Percentiles rank a stretch among this genome's conserved stretches.
Evolutionary conservation across 345 rosid genomes (phyloP).

Genomic region (Eutrema heterophyllum): DNA sequence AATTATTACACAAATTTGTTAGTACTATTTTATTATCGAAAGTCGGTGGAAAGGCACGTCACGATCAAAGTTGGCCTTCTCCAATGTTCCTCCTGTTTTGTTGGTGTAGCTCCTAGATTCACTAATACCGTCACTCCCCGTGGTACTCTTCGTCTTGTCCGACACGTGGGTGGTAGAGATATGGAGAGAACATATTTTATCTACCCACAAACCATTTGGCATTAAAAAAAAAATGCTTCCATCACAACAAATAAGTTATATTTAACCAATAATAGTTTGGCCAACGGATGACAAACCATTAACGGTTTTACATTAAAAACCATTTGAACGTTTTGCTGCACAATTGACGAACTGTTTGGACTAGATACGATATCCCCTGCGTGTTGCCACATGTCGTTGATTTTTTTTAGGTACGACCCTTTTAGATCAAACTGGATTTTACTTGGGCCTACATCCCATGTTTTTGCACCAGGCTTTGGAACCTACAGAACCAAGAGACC

Average conservation of each 20-base stretch:
- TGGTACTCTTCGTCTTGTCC: not conserved
- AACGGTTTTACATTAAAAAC: not conserved
- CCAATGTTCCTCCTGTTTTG: constrained; percentile 1
- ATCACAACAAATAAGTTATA: not conserved
- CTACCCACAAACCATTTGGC: not conserved
- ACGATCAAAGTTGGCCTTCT: constrained; percentile 10
- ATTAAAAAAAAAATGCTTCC: not conserved
- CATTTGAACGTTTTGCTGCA: not conserved
- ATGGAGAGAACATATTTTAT: not conserved
- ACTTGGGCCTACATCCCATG: no score
- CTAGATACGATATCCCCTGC: no score
- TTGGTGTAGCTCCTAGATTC: constrained; percentile 11
- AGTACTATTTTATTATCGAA: not conserved
- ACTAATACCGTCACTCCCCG: constrained; percentile 11
- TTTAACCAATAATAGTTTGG: not conserved
- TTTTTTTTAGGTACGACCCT: no score
- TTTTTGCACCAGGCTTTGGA: no score
- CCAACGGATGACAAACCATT: constrained; percentile 8
- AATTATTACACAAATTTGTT: not conserved
- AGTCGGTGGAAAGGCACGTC: constrained; percentile 15
- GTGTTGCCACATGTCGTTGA: no score
- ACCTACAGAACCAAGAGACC: no score
- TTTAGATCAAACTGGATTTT: no score
- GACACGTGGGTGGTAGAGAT: not conserved
- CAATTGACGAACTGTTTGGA: not conserved